Evolutionary conservation across 306 rosid species (phyloP), one percentile per base, ranked within the genome.

Genomic region (Trichosanthes truncata): DNA sequence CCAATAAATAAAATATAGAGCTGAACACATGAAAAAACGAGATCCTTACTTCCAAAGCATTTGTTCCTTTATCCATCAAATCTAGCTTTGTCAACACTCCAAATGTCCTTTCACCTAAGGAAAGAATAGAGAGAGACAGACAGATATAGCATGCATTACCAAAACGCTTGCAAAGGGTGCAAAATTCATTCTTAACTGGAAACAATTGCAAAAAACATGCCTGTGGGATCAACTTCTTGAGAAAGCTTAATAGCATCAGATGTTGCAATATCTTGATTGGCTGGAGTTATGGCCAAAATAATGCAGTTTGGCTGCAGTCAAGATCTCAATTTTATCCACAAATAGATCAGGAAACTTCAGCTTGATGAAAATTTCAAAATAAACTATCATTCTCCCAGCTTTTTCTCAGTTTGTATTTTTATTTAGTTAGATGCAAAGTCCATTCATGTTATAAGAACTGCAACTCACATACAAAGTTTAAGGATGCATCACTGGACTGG

Each of bases 41-140:
- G 63, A 82, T 79, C 48, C 91, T 88, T 88, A 93, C 98, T 52
- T 93, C 93, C 82, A 87, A 82, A 78, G 94, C 97, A 86, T 93
- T 88, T 79, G 97, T 93, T 80, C 98, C 97, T 83, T 80, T 93
- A 89, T 93, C 98, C 98, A 93, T 93, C 91, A 93, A 88, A 83
- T 93, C 97, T 77, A 93, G 89, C 91, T 94, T 94, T 78, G 98
- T 94, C 88, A 94, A 80, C 82, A 94, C 98, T 14, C 97, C 96
- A 76, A 87, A 93, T 53, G 98, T 93, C 84, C 97, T 87, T 49
- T 93, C 93, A 79, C 98, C 97, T 94, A 72, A 12, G 83, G 5
- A 78, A 31, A 21, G 76, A 65, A 62, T 15, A 63, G 84, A 33
- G 26, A 79, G 6, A 69, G 72, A 25, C 9, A 59, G 5, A 60